Evolutionary conservation across 192 early-diverging fungal genomes (phyloP), one percentile per base, ranked within the genome.

Genomic region (Physocladia obscura): DNA sequence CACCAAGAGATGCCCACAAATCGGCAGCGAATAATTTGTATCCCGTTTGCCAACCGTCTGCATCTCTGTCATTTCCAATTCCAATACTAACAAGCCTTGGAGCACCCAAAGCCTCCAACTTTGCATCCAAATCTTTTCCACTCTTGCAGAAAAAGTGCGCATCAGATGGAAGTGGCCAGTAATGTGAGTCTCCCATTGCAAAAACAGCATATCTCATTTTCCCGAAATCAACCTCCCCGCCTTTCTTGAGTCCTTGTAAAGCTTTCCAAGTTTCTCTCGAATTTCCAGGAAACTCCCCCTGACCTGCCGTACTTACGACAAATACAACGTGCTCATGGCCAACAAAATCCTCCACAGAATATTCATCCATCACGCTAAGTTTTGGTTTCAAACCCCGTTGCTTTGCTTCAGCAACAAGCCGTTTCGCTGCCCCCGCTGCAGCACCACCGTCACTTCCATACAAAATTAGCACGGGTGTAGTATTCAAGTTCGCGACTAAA

Each of bases 251-350:
- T 19, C 35, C 49, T 32, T 82, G 81, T 58, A 98, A 79, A 6
- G 78, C 80, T 81, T 92, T 91, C 88, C 90, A 92, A 67, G 93
- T 93, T 77, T 98, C 94, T 70, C 90, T 90, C 13, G 85, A 79
- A 74, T 95, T 94, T 67, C 89, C 88, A 1, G 96, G 96, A 67
- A 97, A 89, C 86, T 98, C 96, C 77, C 96, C 96, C 76, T 98
- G 94, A 27, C 96, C 96, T 35, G 96, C 94, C 8, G 94, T 97
- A 57, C 88, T 90, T 49, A 90, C 79, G 3, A 90, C 79, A 76
- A 92, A 81, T 15, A 93, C 86, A 8, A 98, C 85, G 29, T 91
- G 88, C 58, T 83, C 84, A 77, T 94, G 93, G 48, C 82, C 76
- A 26, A 84, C 78, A 57, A 97, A 76, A 44, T 94, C 92, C 52